Evolutionary conservation across 345 rosid genomes (phyloP).

Genomic region (Bruguiera sexangula): DNA sequence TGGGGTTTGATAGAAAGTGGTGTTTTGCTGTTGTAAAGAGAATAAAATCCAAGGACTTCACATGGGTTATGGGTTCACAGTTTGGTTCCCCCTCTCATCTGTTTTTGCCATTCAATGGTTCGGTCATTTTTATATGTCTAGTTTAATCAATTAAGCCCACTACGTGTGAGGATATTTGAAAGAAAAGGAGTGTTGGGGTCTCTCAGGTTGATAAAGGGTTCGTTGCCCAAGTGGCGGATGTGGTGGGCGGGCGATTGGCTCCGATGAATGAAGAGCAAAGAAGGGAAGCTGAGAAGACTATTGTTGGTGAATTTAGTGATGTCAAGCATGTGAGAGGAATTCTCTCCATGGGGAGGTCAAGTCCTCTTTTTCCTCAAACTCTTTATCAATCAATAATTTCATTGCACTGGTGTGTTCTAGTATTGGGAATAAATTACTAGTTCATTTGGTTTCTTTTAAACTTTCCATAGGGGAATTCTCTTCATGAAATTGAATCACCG

Average conservation of each 20-base stretch:
- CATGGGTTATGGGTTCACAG: too few relatives aligned
- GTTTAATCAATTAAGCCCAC: too few relatives aligned
- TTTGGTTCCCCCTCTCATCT: too few relatives aligned
- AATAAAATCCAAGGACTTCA: too few relatives aligned
- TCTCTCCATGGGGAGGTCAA: conserved; percentile 85
- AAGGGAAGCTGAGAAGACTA: conserved; percentile 63
- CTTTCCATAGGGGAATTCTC: too few relatives aligned
- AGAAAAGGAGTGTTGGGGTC: not conserved
- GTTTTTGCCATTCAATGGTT: too few relatives aligned
- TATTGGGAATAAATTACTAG: not conserved
- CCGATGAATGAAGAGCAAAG: conserved; percentile 86
- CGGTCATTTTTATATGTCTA: not conserved
- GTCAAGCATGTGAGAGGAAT: conserved; percentile 89
- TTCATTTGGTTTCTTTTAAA: too few relatives aligned
- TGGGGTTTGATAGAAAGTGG: not conserved
- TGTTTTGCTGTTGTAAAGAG: too few relatives aligned
- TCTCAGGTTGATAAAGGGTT: conserved; percentile 87
- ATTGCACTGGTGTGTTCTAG: not conserved
- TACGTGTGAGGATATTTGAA: not conserved
- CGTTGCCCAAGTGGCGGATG: conserved; percentile 99
- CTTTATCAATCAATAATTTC: too few relatives aligned
- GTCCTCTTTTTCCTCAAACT: not conserved
- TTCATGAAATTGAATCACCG: too few relatives aligned
- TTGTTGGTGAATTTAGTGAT: conserved; percentile 82
- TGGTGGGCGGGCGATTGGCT: conserved; percentile 66